A percentile compares a stretch with the other conserved stretches of the same genome.
Evolutionary conservation across 164 flowering plant genomes (phyloP).

Genomic region (Pachysandra terminalis): DNA sequence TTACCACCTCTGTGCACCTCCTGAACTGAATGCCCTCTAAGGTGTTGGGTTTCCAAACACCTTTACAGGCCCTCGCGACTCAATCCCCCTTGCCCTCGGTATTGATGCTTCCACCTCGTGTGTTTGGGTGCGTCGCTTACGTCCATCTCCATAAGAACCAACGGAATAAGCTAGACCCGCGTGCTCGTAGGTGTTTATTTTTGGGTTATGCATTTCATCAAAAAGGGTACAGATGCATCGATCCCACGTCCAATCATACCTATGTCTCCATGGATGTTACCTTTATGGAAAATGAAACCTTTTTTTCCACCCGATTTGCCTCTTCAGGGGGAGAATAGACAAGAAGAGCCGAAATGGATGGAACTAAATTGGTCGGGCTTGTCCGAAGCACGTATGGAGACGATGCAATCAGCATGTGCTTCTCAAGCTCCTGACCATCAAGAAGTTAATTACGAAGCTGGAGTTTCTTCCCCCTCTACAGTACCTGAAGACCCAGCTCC

Average conservation of each 20-base stretch:
- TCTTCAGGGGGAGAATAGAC: constrained; percentile 7
- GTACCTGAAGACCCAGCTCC: too few relatives aligned
- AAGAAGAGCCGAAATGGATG: too few relatives aligned
- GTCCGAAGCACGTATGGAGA: constrained; percentile 1
- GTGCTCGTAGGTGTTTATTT: constrained; percentile 1
- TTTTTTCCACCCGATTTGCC: constrained; percentile 2
- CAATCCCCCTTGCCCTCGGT: background rate
- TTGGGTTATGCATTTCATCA: too few relatives aligned
- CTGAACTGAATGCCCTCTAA: too few relatives aligned
- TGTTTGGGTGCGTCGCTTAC: too few relatives aligned
- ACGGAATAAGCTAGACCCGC: constrained; percentile 3
- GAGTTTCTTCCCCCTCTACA: background rate
- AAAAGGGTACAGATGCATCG: background rate
- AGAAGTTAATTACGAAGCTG: background rate
- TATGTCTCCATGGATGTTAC: too few relatives aligned
- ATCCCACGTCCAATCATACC: background rate
- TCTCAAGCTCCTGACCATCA: background rate
- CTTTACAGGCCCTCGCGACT: too few relatives aligned
- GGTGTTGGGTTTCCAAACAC: background rate
- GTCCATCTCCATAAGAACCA: too few relatives aligned
- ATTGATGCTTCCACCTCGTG: too few relatives aligned
- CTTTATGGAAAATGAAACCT: constrained; percentile 8
- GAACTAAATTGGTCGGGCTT: too few relatives aligned
- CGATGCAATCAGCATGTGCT: background rate
- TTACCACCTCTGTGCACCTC: background rate